A percentile compares a stretch with the other conserved stretches of the same genome.
Evolutionary conservation across 2,329 filamentous ascomycete genomes (phyloP).

Genomic region (Thermochaetoides dissita): DNA sequence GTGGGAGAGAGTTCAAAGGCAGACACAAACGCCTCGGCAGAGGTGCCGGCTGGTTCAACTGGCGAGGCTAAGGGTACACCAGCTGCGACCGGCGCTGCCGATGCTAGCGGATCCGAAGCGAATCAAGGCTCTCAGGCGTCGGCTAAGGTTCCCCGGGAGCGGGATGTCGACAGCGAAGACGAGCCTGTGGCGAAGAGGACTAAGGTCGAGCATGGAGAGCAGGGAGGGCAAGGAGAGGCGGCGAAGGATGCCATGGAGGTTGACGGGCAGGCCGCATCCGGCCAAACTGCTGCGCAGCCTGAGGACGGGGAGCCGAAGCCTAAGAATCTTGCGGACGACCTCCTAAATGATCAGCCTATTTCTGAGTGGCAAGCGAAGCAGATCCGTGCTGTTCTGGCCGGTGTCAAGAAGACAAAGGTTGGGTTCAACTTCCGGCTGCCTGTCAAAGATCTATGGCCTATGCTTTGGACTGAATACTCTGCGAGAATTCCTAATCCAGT

Average conservation of each 20-base stretch:
- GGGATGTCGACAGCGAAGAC: constrained; percentile 56
- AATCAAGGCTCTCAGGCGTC: constrained; percentile 27
- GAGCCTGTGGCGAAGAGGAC: constrained; percentile 69
- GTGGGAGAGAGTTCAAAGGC: constrained; percentile 9
- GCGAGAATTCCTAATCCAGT: constrained; percentile 62
- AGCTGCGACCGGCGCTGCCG: constrained; percentile 17
- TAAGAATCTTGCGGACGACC: constrained; percentile 27
- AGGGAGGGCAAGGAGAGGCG: constrained; percentile 18
- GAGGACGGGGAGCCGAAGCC: constrained; percentile 18
- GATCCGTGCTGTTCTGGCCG: constrained; percentile 51
- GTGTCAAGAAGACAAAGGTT: constrained; percentile 75
- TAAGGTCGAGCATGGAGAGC: constrained; percentile 40
- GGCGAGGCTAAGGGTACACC: not conserved
- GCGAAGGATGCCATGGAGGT: constrained; percentile 18
- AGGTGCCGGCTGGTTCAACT: not conserved
- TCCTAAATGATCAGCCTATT: constrained; percentile 35
- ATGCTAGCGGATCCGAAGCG: constrained; percentile 24
- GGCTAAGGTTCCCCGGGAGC: constrained; percentile 55
- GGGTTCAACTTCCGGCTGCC: constrained; percentile 63
- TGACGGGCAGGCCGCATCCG: constrained; percentile 16
- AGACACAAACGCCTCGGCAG: constrained; percentile 5
- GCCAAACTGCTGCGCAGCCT: constrained; percentile 7
- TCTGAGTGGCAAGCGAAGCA: constrained; percentile 47
- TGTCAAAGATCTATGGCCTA: constrained; percentile 64
- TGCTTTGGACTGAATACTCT: constrained; percentile 59